Base-by-base conservation (phyloP, 768 basidiomycete genomes). In the Cantharellus cinnabarinus region DNA sequence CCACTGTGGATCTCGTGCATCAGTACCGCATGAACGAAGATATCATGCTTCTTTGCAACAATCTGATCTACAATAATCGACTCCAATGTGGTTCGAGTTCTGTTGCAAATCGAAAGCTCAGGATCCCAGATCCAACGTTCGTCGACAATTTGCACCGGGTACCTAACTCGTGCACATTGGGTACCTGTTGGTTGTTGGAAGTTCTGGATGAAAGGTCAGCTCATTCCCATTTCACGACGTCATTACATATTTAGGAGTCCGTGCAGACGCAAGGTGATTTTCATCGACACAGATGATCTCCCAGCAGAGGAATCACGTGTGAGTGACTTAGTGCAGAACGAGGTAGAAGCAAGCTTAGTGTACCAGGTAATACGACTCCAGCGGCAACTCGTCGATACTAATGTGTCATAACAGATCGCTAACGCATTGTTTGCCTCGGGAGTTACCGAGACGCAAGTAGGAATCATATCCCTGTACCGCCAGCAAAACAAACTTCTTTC, bases 11-110 rank as follows among this genome's bases (percentile, higher is more conserved):
- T 63, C 77, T 99, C 50, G 76, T 79, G 0, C 76, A 84, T 60
- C 95, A 99, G 67, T 99, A 98, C 67, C 77, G 95, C 51, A 98
- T 98, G 95, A 97, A 94, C 69, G 79, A 79, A 59, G 90, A 94
- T 62, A 95, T 98, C 67, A 97, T 97, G 93, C 67, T 77, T 5
- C 73, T 98, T 4, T 88, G 87, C 1, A 98, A 97, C 68, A 75
- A 74, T 59, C 79, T 98, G 53, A 82, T 97, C 5, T 98, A 98
- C 65, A 73, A 77, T 5, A 78, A 83, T 60, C 76, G 82, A 20
- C 74, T 97, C 48, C 75, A 72, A 53, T 94, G 90, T 67, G 95
- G 94, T 3, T 82, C 78, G 5, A 79, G 80, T 52, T 71, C 72
- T 15, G 80, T 94, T 5, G 85, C 86, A 39, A 71, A 74, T 44